phyloP scores from a whole-genome alignment of 805 yeast species.

The Cyberlindnera subsufficiens region DNA sequence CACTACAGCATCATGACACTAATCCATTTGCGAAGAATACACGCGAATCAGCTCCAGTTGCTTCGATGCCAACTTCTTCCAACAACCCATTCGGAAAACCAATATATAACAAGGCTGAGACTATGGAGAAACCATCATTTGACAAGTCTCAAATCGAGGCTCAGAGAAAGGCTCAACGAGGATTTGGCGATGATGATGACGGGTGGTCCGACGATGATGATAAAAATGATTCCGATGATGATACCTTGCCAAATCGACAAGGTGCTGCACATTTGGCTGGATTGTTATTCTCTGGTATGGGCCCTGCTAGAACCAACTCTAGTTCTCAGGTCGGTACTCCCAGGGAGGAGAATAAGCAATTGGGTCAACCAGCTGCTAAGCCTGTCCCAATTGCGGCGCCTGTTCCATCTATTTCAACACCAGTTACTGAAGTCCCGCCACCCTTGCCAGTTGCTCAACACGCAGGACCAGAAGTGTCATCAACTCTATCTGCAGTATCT shows the following conservation, averaged over 20 bases:
- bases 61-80: constrained; percentile 16
- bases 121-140: constrained; percentile 26
- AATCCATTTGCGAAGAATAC: constrained; percentile 21
- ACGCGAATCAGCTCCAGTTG: constrained; percentile 6
- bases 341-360: constrained; percentile 15
- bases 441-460: constrained; percentile 2
- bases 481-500: constrained; percentile 1
- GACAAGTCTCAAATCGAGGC: constrained; percentile 59
- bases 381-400: constrained; percentile 27
- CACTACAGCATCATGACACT: constrained; percentile 17
- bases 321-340: constrained; percentile 16
- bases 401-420: constrained; percentile 18
- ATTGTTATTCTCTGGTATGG: constrained; percentile 22
- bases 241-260: constrained; percentile 25
- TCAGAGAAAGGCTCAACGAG: constrained; percentile 68
- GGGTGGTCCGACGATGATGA: constrained; percentile 30
- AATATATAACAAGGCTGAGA: constrained; percentile 17
- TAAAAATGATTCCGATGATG: constrained; percentile 27
- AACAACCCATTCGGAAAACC: constrained; percentile 61
- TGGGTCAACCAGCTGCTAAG: constrained; percentile 21
- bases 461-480: neutral
- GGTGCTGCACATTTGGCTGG: constrained; percentile 26
- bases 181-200: constrained; percentile 29
- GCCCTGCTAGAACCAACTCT: constrained; percentile 18
- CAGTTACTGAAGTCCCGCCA: constrained; percentile 6